Evolutionary conservation across 805 yeast species (phyloP).

Genomic region (Yarrowia porcina): DNA sequence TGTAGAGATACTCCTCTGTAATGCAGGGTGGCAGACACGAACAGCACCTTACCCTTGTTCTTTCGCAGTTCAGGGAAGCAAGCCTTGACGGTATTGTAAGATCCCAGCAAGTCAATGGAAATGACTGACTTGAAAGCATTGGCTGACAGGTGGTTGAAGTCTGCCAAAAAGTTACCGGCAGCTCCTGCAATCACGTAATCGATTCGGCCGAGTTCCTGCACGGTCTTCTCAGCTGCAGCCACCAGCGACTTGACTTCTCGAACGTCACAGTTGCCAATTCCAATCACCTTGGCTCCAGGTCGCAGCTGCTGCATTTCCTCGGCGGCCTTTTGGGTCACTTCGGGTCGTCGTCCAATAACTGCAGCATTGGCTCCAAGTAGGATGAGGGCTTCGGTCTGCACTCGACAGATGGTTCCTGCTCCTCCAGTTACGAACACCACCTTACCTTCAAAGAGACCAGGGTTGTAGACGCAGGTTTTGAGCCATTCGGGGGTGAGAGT

Average conservation of each 20-base stretch:
- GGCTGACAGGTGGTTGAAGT: constrained; percentile 70
- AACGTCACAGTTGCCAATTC: constrained; percentile 73
- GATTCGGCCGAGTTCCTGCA: constrained; percentile 65
- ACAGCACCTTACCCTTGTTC: constrained; percentile 70
- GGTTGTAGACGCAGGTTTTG: constrained; percentile 41
- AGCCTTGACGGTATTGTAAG: constrained; percentile 87
- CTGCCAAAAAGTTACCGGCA: constrained; percentile 87
- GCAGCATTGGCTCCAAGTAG: constrained; percentile 83
- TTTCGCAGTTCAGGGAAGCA: constrained; percentile 59
- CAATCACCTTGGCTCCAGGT: constrained; percentile 66
- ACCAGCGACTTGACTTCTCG: constrained; percentile 58
- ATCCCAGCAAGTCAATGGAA: constrained; percentile 82
- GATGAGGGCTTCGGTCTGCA: constrained; percentile 81
- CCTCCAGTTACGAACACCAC: constrained; percentile 94
- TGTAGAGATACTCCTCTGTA: constrained; percentile 87
- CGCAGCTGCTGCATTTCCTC: constrained; percentile 56
- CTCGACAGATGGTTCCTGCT: constrained; percentile 89
- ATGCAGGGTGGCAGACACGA: constrained; percentile 86
- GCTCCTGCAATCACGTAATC: constrained; percentile 94
- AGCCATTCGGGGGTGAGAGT: constrained; percentile 30
- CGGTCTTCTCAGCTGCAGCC: constrained; percentile 63
- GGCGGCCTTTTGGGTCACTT: constrained; percentile 66
- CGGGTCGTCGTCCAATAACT: constrained; percentile 71
- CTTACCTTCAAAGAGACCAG: constrained; percentile 72
- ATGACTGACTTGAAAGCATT: constrained; percentile 88